Evolutionary conservation across 768 basidiomycete species (phyloP).

Genomic region (Calocybe indica): DNA sequence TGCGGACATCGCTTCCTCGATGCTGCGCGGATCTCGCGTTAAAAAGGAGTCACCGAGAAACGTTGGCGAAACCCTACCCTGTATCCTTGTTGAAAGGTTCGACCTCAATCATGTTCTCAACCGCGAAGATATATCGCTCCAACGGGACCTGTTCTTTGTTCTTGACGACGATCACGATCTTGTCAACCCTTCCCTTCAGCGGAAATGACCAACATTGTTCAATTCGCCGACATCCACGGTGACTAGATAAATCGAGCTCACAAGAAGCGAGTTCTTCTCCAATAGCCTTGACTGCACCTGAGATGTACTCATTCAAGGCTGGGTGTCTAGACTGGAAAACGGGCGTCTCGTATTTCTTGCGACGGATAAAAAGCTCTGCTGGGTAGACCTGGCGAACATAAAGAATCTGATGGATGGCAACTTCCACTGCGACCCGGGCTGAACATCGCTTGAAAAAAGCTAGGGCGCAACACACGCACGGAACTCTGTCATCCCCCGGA

Average conservation of each 20-base stretch:
- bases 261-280: slow-evolving; percentile 66
- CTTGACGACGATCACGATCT: slow-evolving; percentile 82
- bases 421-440: slow-evolving; percentile 61
- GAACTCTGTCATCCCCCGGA: slow-evolving; percentile 65
- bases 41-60: background rate
- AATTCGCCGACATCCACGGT: background rate
- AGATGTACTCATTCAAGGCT: slow-evolving; percentile 80
- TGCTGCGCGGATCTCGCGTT: slow-evolving; percentile 32
- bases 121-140: slow-evolving; percentile 87
- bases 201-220: slow-evolving; percentile 3
- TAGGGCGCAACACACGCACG: slow-evolving; percentile 45
- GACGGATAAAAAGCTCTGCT: slow-evolving; percentile 76
- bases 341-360: slow-evolving; percentile 86
- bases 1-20: slow-evolving; percentile 64
- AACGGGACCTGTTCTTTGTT: slow-evolving; percentile 71
- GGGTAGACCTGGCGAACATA: slow-evolving; percentile 92
- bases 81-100: slow-evolving; percentile 67
- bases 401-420: slow-evolving; percentile 88
- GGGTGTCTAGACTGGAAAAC: slow-evolving; percentile 95
- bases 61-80: slow-evolving; percentile 32
- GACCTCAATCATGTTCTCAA: slow-evolving; percentile 76
- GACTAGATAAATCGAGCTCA: slow-evolving; percentile 21
- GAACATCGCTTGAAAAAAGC: background rate
- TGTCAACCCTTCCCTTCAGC: slow-evolving; percentile 67
- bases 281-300: slow-evolving; percentile 81